These are phyloP conservation scores for Oryza meyeriana DNA, from an alignment of 176 grass and related monocot species.

Conservation along the genomic window DNA sequence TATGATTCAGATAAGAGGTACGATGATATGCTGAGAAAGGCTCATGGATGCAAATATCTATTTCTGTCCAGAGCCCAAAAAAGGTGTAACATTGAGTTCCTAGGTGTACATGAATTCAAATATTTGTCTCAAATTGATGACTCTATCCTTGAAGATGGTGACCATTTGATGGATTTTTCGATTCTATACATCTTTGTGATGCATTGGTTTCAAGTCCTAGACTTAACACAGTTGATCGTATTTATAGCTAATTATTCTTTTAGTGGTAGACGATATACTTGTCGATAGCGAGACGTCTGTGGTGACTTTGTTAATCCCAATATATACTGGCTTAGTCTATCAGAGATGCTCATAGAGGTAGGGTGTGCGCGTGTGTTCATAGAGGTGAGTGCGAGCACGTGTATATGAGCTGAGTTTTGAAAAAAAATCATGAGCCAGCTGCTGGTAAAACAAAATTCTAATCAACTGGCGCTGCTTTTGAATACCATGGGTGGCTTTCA, in stretches of 20 bases:
- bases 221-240: no score
- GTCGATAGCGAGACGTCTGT: no score
- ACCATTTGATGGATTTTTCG: constrained; percentile 2
- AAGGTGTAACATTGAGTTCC: constrained; percentile 12
- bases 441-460: neutral
- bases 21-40: no score
- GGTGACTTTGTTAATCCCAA: no score
- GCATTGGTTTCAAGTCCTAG: no score
- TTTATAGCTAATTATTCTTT: no score
- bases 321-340: no score
- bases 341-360: no score
- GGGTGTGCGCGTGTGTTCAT: no score
- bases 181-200: neutral
- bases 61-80: constrained; percentile 7
- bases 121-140: constrained; percentile 21
- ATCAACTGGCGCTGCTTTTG: neutral
- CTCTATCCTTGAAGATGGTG: constrained; percentile 2
- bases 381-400: no score
- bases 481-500: neutral
- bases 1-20: neutral
- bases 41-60: constrained; percentile 18
- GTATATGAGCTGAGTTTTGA: no score
- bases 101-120: constrained; percentile 13
- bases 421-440: neutral
- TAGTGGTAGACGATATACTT: no score